Percentiles rank a stretch among this genome's conserved stretches.
Conservation (phyloP, 345 rosid species). For the Zanthoxylum bungeanum region DNA sequence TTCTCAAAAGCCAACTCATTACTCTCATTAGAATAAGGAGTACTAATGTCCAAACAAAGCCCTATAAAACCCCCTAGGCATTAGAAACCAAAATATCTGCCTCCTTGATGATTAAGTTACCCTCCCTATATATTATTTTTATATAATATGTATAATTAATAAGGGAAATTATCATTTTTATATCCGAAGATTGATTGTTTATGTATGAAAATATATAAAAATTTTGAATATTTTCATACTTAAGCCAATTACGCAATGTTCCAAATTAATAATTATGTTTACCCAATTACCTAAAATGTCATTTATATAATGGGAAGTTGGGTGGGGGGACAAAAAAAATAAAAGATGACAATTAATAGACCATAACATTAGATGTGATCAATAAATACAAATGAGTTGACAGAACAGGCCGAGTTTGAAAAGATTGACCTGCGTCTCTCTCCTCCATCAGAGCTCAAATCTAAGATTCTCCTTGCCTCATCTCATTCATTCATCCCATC, state of each 20-base stretch:
- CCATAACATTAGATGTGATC: slow-evolving; percentile 37
- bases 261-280: no score
- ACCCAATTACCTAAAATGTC: neutral
- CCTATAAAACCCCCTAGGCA: neutral
- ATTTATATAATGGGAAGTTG: slow-evolving; percentile 14
- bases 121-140: neutral
- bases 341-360: slow-evolving; percentile 40
- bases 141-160: neutral
- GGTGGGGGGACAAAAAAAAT: slow-evolving; percentile 43
- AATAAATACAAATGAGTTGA: slow-evolving; percentile 54
- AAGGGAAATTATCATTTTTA: no score
- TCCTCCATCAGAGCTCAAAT: slow-evolving; percentile 21
- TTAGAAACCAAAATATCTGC: slow-evolving; percentile 15
- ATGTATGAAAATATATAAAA: no score
- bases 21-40: slow-evolving; percentile 22
- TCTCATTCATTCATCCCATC: slow-evolving; percentile 23
- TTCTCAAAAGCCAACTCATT: slow-evolving; percentile 33
- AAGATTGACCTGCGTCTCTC: slow-evolving; percentile 57
- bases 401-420: slow-evolving; percentile 57
- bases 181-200: no score
- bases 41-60: slow-evolving; percentile 31
- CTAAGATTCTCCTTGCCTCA: slow-evolving; percentile 57
- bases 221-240: no score
- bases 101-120: no score
- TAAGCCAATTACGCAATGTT: no score